Base-by-base conservation (phyloP, 805 yeast genomes). In the Cyberlindnera nakhonratchasimensis region DNA sequence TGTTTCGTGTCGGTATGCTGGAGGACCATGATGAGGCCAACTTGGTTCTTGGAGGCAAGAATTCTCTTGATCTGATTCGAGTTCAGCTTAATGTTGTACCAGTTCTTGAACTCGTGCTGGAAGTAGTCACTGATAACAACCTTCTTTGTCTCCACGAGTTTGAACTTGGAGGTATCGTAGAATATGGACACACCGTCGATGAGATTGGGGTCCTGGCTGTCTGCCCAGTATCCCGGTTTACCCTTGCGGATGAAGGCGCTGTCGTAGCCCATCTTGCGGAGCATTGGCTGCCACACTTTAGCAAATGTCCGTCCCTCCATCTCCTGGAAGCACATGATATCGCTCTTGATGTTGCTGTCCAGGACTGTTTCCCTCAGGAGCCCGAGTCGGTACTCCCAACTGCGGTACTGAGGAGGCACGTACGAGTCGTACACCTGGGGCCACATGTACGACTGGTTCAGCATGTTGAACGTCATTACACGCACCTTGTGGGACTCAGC, bases 171-270 rank as follows among this genome's bases (percentile, higher is more conserved):
- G n/a, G 54, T 49, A 46, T 78, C 75, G 42, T 71, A 71, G 51
- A 77, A 77, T 3, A 79, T 65, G 0, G 80, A 73, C 9, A 78
- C 81, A 8, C 86, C 85, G 56, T 80, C 86, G 69, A 79, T 70
- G 9, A 49, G 29, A 3, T 29, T 42, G 51, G 66, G 68, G 32
- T 69, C 69, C 4, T 61, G 50, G 36, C n/a, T n/a, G n/a, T 64
- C 63, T 14, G 63, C 60, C 85, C 85, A 79, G 52, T 78, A 78
- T 2, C 45, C 49, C 0, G 85, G 82, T 14, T 66, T 67, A 5
- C 72, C 69, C 55, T 80, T 80, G 33, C 69, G 64, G 18, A 71
- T 67, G 51, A 70, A 79, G 10, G 65, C 52, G 2, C 80, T 71
- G 2, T 67, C 70, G 53, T 69, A 79, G n/a, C 72, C 68, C 33